These are phyloP conservation scores for Striga hermonthica DNA, from an alignment of 305 asterid species.

Conservation along the genomic window DNA sequence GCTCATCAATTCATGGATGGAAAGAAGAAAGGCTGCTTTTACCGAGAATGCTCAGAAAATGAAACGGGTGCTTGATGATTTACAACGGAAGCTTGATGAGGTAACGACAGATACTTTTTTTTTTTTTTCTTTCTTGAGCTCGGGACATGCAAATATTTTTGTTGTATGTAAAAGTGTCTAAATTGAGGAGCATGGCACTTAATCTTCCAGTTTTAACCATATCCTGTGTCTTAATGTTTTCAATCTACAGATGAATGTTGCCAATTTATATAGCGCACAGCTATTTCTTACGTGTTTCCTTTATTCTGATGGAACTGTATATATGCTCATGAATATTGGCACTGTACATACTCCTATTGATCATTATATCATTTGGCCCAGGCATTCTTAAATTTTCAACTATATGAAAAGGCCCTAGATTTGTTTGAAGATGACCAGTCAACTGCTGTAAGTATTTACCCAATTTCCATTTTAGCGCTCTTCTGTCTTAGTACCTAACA, in stretches of 20 bases:
- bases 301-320: slow-evolving; percentile 21
- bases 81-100: slow-evolving; percentile 91
- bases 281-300: slow-evolving; percentile 18
- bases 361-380: slow-evolving; percentile 37
- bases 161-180: slow-evolving; percentile 24
- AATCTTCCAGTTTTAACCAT: slow-evolving; percentile 15
- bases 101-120: slow-evolving; percentile 38
- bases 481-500: slow-evolving; percentile 21
- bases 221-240: slow-evolving; percentile 14
- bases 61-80: slow-evolving; percentile 66
- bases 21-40: slow-evolving; percentile 75
- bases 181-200: slow-evolving; percentile 10
- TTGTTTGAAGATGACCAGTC: slow-evolving; percentile 87
- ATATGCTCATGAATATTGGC: slow-evolving; percentile 13
- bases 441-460: slow-evolving; percentile 59
- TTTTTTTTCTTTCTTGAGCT: slow-evolving; percentile 20
- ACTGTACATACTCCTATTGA: slow-evolving; percentile 26
- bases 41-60: slow-evolving; percentile 83
- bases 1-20: slow-evolving; percentile 81
- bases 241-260: slow-evolving; percentile 15
- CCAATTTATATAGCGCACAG: slow-evolving; percentile 15
- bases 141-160: slow-evolving; percentile 7
- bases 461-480: slow-evolving; percentile 28
- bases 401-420: slow-evolving; percentile 87
- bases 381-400: slow-evolving; percentile 81